Percentiles rank a stretch among this genome's conserved stretches.
Evolutionary conservation across 768 basidiomycete species (phyloP).

Genomic region (Pisolithus orientalis): DNA sequence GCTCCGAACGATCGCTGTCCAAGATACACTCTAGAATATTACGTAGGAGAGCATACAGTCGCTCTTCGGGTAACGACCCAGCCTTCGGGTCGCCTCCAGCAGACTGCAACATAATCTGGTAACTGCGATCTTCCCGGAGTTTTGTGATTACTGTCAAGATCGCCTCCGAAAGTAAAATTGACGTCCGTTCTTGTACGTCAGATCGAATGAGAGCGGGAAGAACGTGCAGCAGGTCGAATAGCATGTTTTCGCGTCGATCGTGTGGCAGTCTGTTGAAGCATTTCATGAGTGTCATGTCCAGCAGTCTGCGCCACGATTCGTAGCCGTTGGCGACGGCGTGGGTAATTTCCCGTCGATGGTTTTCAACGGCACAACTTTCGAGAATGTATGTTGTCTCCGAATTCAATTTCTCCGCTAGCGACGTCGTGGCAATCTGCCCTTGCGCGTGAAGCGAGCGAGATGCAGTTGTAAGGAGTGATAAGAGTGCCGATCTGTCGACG

Average conservation of each 20-base stretch:
- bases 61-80: slow-evolving; percentile 72
- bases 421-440: slow-evolving; percentile 55
- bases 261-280: slow-evolving; percentile 80
- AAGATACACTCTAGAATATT: slow-evolving; percentile 69
- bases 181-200: slow-evolving; percentile 63
- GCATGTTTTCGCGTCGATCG: slow-evolving; percentile 79
- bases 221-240: slow-evolving; percentile 85
- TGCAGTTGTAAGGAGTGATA: slow-evolving; percentile 60
- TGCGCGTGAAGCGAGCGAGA: slow-evolving; percentile 59
- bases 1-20: slow-evolving; percentile 72
- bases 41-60: slow-evolving; percentile 68
- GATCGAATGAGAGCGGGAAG: slow-evolving; percentile 66
- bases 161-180: slow-evolving; percentile 79
- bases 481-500: slow-evolving; percentile 66
- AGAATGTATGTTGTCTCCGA: slow-evolving; percentile 71
- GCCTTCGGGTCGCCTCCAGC: slow-evolving; percentile 56
- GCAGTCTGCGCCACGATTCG: slow-evolving; percentile 77
- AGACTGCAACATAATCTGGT: slow-evolving; percentile 63
- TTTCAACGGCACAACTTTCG: slow-evolving; percentile 81
- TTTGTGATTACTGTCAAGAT: slow-evolving; percentile 81
- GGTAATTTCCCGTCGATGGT: slow-evolving; percentile 76
- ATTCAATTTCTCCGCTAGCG: slow-evolving; percentile 60
- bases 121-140: slow-evolving; percentile 74
- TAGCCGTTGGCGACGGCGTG: slow-evolving; percentile 66
- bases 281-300: slow-evolving; percentile 82